Base-by-base conservation (phyloP, 1,284 basidiomycete genomes). In the Puccinia horiana region DNA sequence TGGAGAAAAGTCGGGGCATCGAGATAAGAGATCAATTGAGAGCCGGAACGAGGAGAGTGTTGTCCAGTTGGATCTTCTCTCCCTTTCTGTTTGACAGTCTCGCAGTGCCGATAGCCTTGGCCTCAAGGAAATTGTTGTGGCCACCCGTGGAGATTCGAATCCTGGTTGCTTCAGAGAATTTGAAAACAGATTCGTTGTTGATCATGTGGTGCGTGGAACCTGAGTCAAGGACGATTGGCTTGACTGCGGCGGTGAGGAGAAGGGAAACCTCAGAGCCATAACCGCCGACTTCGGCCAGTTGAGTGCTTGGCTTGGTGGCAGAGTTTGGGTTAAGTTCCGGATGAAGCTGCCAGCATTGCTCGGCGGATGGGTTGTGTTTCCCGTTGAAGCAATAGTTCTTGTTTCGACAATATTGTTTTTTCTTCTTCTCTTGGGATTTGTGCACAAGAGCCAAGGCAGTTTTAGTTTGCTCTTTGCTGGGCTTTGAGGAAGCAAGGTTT, bases 121-220 rank as follows among this genome's bases (percentile, higher is more conserved):
- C 32, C 1, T 42, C 40, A 18, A 69, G 65, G 18, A 42, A 42
- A 26, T 47, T 69, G 6, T 42, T 69, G 65, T 40, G 35, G 2
- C 42, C 65, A 40, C 65, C 35, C 6, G 65, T 69, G 16, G 65
- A 37, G 20, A 69, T 69, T 37, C 40, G 32, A 2, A 69, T 69
- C 6, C 29, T 40, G 6, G 61, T 20, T 65, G 12, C 12, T 20
- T 8, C 12, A 3, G 12, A 32, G 32, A 35, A 6, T 61, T 11
- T 9, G 42, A 69, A 42, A 4, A 65, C 37, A 3, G 29, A 16
- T 40, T 5, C 16, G 42, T 40, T 20, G 18, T 65, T 65, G 16
- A 65, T n/a, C n/a, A 65, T 65, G 61, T 65, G 61, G 26, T 65
- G 61, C 4, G 61, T 65, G n/a, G 11, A 16, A 26, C 61, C 61